Base-by-base conservation (phyloP, 1,284 basidiomycete species). In the Cryptococcus sp. region DNA sequence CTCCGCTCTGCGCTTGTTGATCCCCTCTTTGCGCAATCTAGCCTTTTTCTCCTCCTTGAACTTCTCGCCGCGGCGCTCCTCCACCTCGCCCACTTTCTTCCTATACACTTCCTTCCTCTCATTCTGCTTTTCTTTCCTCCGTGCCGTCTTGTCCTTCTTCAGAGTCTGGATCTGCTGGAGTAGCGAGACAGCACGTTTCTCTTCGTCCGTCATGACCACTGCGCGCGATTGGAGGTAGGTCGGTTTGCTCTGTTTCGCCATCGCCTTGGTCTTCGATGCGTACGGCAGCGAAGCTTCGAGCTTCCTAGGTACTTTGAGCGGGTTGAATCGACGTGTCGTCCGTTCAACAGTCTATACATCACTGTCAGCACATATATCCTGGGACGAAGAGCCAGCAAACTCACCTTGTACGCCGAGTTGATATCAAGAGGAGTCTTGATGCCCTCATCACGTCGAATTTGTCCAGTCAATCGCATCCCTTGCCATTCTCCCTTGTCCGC, bases 391-490 rank as follows among this genome's bases (percentile, higher is more conserved):
- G 40, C n/a, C 8, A 23, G 2, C 11, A 54, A 20, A 69, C 79
- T 42, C 57, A 82, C 82, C 76, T 90, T 91, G 83, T 99, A 99
- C 4, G 86, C 86, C 53, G 93, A 97, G 77, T 97, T 92, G 65
- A 88, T 84, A 65, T 87, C 82, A 38, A 86, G 77, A 1, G 93
- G 95, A 6, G 93, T 92, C 73, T 91, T 90, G 47, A 95, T 70
- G 2, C 86, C 87, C 70, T 93, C 84, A 19, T 93, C 91, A 22
- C 87, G 84, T 16, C 96, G 85, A 22, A 99, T 87, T 75, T 93
- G 87, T 38, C 96, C 95, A 0, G 94, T 98, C 40, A 98, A 83
- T 39, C 96, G 87, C 95, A 99, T 99, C 1, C 94, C 95, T 44
- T 84, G 78, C 92, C 93, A 96, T 40, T 80, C 77, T 17, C 80